Base-by-base conservation (phyloP, 495 filamentous ascomycete genomes). In the Xylaria cubensis region DNA sequence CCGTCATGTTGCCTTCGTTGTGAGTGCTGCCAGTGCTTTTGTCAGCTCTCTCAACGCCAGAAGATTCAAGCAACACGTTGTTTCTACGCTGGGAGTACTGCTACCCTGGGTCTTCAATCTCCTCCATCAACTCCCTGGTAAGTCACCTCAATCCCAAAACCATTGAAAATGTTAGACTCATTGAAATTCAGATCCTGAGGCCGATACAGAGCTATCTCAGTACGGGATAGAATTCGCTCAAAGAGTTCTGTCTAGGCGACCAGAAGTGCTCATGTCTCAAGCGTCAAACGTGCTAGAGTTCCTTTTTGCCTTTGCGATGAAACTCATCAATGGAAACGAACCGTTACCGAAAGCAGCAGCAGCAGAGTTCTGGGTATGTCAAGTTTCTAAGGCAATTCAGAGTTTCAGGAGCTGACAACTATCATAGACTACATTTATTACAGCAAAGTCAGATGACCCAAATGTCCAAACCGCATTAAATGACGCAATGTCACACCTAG, bases 331-430 rank as follows among this genome's bases (percentile, higher is more conserved):
- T 48, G 90, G 90, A 10, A 88, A 86, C 3, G 94, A 98, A 46
- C 88, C 92, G 0, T 84, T 98, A 42, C 92, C 94, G 1, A 95
- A 97, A 78, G 88, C 87, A 48, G 89, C 93, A 5, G 91, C 94
- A 0, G 89, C 90, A 36, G 86, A 90, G 34, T 95, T 98, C 74
- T 98, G 95, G 94, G 90, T 93, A 74, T 77, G 87, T 72, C 69
- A 75, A 69, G 55, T 67, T 56, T 73, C 70, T 19, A 69, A 75
- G 53, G 34, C 26, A 70, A 36, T 62, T 41, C 34, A 21, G 29
- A 24, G 29, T 36, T n/a, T 42, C 15, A 39, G 26, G 29, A 53
- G 46, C 68, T 70, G 46, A 70, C 58, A 42, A 1, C 64, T 78
- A 32, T 66, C 42, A 32, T 74, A 89, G 87, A 77, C 80, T 7